phyloP scores from a whole-genome alignment of 2,329 filamentous ascomycete species.

The Aureobasidium musti region DNA sequence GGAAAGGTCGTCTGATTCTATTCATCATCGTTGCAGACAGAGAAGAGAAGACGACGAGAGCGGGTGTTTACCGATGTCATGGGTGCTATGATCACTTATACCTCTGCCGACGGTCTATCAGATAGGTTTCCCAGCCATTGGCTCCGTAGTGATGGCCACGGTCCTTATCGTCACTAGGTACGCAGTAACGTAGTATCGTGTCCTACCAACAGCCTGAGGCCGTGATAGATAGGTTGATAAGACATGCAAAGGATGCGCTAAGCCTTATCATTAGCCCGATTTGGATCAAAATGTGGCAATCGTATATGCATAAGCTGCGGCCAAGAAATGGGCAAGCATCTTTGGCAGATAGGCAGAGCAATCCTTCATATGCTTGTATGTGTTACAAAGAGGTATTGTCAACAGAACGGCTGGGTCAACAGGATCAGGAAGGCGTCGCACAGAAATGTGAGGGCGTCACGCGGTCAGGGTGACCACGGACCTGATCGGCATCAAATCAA shows the following conservation, averaged over 20 bases:
- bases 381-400: background rate
- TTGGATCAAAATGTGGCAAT: conserved; percentile 1
- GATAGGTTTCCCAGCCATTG: background rate
- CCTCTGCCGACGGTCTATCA: background rate
- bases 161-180: conserved; percentile 3
- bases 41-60: background rate
- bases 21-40: conserved; percentile 33
- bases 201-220: background rate
- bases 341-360: background rate
- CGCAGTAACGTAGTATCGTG: conserved; percentile 4
- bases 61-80: background rate
- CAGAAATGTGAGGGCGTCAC: background rate
- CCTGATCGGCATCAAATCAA: background rate
- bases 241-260: conserved; percentile 22
- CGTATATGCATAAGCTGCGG: conserved; percentile 20
- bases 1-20: conserved; percentile 36
- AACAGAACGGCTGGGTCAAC: background rate
- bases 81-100: conserved; percentile 6
- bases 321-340: conserved; percentile 13
- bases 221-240: conserved; percentile 15
- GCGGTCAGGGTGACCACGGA: background rate
- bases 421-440: background rate
- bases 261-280: conserved; percentile 8
- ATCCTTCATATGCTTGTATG: background rate
- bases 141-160: background rate